phyloP scores from a whole-genome alignment of 1,284 basidiomycete genomes.

The Coriolopsis trogii region DNA sequence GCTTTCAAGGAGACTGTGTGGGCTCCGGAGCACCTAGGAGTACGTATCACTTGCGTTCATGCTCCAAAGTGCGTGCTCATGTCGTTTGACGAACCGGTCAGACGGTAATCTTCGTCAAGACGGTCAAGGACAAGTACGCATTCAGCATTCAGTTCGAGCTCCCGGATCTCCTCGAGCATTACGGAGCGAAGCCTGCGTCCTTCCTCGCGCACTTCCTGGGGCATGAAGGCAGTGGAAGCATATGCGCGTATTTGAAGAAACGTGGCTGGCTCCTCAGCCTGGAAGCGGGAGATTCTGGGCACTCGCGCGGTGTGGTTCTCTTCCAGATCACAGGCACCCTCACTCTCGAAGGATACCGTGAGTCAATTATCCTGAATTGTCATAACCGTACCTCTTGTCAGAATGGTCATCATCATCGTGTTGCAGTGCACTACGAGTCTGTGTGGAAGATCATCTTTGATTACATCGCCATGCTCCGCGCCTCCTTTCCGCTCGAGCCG shows the following conservation, averaged over 20 bases:
- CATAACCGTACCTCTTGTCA: not conserved
- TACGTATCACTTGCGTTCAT: conserved; percentile 28
- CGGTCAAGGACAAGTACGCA: conserved; percentile 61
- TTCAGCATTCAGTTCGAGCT: conserved; percentile 61
- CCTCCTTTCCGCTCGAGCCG: conserved; percentile 40
- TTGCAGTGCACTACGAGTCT: conserved; percentile 53
- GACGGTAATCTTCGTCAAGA: conserved; percentile 60
- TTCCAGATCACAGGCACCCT: conserved; percentile 61
- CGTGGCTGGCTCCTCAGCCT: conserved; percentile 66
- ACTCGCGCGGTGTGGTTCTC: conserved; percentile 55
- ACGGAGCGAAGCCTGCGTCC: conserved; percentile 53
- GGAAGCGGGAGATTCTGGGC: conserved; percentile 48
- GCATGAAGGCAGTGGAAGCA: conserved; percentile 70
- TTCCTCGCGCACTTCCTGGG: conserved; percentile 70
- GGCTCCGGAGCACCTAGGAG: conserved; percentile 44
- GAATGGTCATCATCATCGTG: not conserved
- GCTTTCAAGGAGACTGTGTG: conserved; percentile 34
- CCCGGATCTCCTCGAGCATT: conserved; percentile 57
- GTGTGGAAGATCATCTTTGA: conserved; percentile 59
- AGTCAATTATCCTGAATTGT: conserved; percentile 21
- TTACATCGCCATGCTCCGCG: conserved; percentile 61
- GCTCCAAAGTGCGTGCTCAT: not conserved
- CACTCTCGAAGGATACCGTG: conserved; percentile 61
- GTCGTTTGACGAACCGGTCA: conserved; percentile 32
- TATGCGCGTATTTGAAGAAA: conserved; percentile 64